Base-by-base conservation (phyloP, 257 asterid species). In the Henckelia pumila region DNA sequence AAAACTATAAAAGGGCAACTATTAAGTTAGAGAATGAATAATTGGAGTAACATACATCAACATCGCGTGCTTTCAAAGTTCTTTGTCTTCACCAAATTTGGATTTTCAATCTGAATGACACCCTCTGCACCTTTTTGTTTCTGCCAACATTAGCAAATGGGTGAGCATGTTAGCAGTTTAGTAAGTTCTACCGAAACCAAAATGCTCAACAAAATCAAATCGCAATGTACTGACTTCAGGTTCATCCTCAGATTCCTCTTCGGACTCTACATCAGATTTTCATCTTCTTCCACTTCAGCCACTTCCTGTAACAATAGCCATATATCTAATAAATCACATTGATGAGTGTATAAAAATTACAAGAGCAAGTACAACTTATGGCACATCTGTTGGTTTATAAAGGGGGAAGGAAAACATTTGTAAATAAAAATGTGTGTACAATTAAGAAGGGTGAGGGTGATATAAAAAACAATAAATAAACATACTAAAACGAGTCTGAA, bases 111-210 rank as follows among this genome's bases (percentile, higher is more conserved):
- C 79, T 85, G 83, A 83, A 92, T 89, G 53, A 85, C 73, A 61
- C 95, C 96, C 78, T 92, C 79, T 17, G 95, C 72, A 32, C 96
- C 98, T 76, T 92, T 92, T 26, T 33, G 76, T 84, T 89, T 87
- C 95, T 92, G 84, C 68, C n/a, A 77, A 69, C 66, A 76, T 65
- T 60, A 17, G 67, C 37, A 67, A 52, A 50, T 22, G 28, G 0
- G 64, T 20, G 26, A 2, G 25, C 37, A 55, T 10, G 33, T 69
- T 57, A 23, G 59, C 66, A 24, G 71, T 56, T 64, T 8, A 55
- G 20, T 35, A 24, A 35, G 19, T 56, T n/a, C 25, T 6, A 28
- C 17, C 16, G 50, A 61, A 58, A 20, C 10, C 23, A 33, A 63
- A 55, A 55, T 26, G 55, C 28, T 17, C 3, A 52, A 44, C 35